phyloP scores from a whole-genome alignment of 2,329 filamentous ascomycete genomes.

The Colletotrichum sidae region DNA sequence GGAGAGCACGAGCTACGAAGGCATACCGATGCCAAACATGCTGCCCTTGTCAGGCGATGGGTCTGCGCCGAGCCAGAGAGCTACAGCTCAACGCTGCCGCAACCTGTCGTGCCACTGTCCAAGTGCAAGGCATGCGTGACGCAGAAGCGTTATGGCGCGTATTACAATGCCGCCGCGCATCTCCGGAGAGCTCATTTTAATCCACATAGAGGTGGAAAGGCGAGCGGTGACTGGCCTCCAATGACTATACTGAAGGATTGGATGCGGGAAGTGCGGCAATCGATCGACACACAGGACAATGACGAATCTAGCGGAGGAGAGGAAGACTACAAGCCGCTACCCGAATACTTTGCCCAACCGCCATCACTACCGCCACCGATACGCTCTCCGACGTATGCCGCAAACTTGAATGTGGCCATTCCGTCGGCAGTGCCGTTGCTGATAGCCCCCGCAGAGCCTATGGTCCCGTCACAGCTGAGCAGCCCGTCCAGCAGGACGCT shows the following conservation, averaged over 20 bases:
- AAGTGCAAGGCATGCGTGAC: conserved; percentile 69
- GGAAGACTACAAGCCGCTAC: conserved; percentile 45
- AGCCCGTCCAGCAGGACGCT: conserved; percentile 47
- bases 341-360: conserved; percentile 30
- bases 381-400: conserved; percentile 25
- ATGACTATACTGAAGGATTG: conserved; percentile 69
- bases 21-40: conserved; percentile 71
- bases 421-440: conserved; percentile 15
- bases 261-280: conserved; percentile 70
- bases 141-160: conserved; percentile 68
- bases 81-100: conserved; percentile 50
- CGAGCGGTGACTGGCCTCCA: conserved; percentile 69
- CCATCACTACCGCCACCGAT: conserved; percentile 24
- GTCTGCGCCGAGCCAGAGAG: conserved; percentile 64
- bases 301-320: conserved; percentile 64
- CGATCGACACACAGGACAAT: conserved; percentile 58
- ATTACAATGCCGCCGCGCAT: conserved; percentile 71
- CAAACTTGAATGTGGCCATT: conserved; percentile 26
- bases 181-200: conserved; percentile 68
- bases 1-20: conserved; percentile 87
- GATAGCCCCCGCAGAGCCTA: conserved; percentile 21
- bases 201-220: conserved; percentile 65
- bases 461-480: conserved; percentile 36
- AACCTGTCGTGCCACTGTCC: conserved; percentile 63
- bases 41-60: conserved; percentile 66